Conservation (phyloP, 345 rosid genomes). For the Passiflora organensis region DNA sequence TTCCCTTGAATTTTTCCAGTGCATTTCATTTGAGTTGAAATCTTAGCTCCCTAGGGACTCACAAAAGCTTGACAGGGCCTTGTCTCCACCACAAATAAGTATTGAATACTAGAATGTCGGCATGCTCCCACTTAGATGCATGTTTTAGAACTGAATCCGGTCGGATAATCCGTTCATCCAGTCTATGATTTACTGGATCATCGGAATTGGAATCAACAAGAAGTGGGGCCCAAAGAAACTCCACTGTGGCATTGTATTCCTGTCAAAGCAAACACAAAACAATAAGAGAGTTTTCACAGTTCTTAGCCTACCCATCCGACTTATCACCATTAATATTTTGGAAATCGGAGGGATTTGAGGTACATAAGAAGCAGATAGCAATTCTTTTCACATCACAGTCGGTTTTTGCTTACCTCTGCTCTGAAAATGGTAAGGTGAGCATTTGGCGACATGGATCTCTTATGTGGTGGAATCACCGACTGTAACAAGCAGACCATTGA, state of each 20-base stretch:
- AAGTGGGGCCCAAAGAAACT: conserved; percentile 94
- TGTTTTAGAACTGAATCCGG: conserved; percentile 92
- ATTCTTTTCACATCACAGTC: background rate
- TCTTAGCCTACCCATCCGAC: background rate
- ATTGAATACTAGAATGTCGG: conserved; percentile 84
- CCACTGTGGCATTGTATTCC: conserved; percentile 92
- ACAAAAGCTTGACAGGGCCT: conserved; percentile 83
- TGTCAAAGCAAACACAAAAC: conserved; percentile 23
- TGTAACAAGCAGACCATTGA: conserved; percentile 90
- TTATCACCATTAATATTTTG: too few species aligned
- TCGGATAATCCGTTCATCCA: conserved; percentile 65
- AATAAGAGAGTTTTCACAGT: conserved; percentile 7
- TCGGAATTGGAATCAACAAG: conserved; percentile 95
- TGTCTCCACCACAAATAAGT: conserved; percentile 99
- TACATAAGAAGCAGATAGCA: too few species aligned
- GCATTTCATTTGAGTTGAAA: conserved; percentile 8
- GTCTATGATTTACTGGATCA: conserved; percentile 90
- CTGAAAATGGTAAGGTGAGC: conserved; percentile 84
- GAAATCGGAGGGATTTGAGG: too few species aligned
- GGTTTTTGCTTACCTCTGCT: conserved; percentile 57
- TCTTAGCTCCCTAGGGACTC: conserved; percentile 16
- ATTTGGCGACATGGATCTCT: conserved; percentile 83
- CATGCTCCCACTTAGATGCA: conserved; percentile 82
- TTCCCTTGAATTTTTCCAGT: background rate
- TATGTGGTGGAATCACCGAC: conserved; percentile 65